Evolutionary conservation across 306 rosid species (phyloP), one percentile per base, ranked within the genome.

Genomic region (Luffa aegyptiaca): DNA sequence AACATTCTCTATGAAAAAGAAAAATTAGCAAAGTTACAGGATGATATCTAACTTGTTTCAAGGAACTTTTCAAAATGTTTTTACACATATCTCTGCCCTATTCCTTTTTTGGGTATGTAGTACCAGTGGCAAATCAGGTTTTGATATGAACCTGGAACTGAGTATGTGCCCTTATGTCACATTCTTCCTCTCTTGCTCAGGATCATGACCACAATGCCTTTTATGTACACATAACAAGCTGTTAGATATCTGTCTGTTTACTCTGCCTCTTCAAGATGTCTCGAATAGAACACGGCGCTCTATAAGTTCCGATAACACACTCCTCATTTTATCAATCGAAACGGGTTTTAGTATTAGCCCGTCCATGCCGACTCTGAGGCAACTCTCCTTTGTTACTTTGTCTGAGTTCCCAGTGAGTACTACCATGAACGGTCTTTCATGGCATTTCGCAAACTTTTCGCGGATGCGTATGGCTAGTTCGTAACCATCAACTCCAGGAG

Each of bases 321-420:
- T 84, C 83, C 93, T 86, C 98, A 94, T 92, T 82, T 92, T 94
- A 81, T 94, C 98, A 71, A 94, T 91, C 14, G 97, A 91, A 80
- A 94, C 88, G 36, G 97, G 97, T 84, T 94, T 94, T 56, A 86
- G 86, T 80, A 94, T 70, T 59, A 94, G 86, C 75, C 98, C 97
- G 72, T 91, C 85, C 87, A 94, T 87, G 76, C 97, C 98, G 59
- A 87, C 92, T 83, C 97, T 89, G 78, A 83, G 79, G 88, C 98
- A 94, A 82, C 86, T 92, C 81, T 92, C 97, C 81, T 88, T 94
- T 2, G 92, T 86, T 42, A 77, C 80, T 87, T 85, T 92, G 86
- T 89, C 92, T 71, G 93, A 88, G 85, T 86, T 88, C 58, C 95
- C 97, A 0, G 92, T 89, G 26, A 94, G 92, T 65, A 92, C 95